Percentiles rank a stretch among this genome's conserved stretches.
phyloP scores from a whole-genome alignment of 352 stramenopile genomes.

The Pythium dissotocum region DNA sequence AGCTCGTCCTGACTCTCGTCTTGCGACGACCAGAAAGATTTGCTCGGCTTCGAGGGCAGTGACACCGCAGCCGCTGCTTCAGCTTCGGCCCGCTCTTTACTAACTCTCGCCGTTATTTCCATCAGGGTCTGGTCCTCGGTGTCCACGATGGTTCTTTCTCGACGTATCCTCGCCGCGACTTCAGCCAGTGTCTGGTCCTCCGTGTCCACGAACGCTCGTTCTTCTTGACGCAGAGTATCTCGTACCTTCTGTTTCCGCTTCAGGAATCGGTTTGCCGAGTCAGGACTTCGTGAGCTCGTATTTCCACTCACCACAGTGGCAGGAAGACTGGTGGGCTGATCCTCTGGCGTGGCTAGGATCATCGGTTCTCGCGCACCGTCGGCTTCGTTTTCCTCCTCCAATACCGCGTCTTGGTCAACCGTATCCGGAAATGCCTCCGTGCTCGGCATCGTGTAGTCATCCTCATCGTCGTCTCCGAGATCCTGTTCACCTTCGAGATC shows the following conservation, averaged over 20 bases:
- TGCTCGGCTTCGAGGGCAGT: not conserved
- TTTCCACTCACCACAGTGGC: not conserved
- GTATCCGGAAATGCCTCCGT: conserved; percentile 16
- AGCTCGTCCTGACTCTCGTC: conserved; percentile 45
- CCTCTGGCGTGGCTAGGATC: not conserved
- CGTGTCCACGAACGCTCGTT: conserved; percentile 18
- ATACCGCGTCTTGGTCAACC: conserved; percentile 8
- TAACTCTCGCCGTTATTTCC: not conserved
- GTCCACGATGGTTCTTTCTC: conserved; percentile 13
- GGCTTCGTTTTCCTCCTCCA: not conserved
- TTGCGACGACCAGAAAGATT: not conserved
- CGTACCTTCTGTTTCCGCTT: conserved; percentile 22
- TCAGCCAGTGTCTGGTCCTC: conserved; percentile 26
- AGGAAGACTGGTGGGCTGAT: not conserved
- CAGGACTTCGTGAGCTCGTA: not conserved
- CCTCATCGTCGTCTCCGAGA: conserved; percentile 1
- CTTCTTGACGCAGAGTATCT: conserved; percentile 8
- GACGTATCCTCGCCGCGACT: conserved; percentile 13
- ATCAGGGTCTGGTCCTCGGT: conserved; percentile 1
- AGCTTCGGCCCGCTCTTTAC: not conserved
- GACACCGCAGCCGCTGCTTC: not conserved
- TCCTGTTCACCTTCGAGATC: conserved; percentile 17
- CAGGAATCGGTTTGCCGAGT: conserved; percentile 11
- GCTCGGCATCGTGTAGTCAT: conserved; percentile 1
- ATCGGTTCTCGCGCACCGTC: not conserved